Evolutionary conservation across 768 basidiomycete species (phyloP).

Genomic region (Lactarius sp.): DNA sequence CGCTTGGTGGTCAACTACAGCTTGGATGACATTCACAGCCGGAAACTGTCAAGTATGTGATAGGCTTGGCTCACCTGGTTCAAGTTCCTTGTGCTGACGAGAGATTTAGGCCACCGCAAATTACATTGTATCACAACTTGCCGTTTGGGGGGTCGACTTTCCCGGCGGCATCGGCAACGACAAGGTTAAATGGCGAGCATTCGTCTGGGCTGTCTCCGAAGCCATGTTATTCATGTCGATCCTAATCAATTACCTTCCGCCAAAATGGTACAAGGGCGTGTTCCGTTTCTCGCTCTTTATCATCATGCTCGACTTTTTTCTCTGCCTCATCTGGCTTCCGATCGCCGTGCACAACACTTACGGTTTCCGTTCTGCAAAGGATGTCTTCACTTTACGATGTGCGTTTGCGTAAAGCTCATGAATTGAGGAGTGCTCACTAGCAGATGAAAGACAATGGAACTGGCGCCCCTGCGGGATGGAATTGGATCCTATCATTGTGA

Average conservation of each 20-base stretch:
- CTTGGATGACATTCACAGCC: constrained; percentile 95
- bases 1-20: constrained; percentile 90
- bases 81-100: not conserved
- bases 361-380: constrained; percentile 78
- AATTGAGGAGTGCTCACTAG: not conserved
- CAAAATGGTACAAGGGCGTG: constrained; percentile 62
- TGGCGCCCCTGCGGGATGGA: constrained; percentile 82
- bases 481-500: constrained; percentile 86
- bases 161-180: constrained; percentile 68
- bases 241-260: constrained; percentile 82
- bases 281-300: constrained; percentile 73
- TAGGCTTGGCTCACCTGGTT: not conserved
- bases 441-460: constrained; percentile 77
- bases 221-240: constrained; percentile 63
- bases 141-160: constrained; percentile 75
- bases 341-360: constrained; percentile 87
- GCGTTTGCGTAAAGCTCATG: constrained; percentile 28
- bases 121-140: constrained; percentile 79
- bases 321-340: constrained; percentile 88
- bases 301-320: constrained; percentile 82
- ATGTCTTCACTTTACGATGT: constrained; percentile 82
- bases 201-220: constrained; percentile 83
- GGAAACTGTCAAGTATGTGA: constrained; percentile 74
- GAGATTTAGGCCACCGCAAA: constrained; percentile 71
- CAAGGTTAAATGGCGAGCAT: constrained; percentile 81